Base-by-base conservation (phyloP, 2,329 filamentous ascomycete species). In the Xylaria hypoxylon region DNA sequence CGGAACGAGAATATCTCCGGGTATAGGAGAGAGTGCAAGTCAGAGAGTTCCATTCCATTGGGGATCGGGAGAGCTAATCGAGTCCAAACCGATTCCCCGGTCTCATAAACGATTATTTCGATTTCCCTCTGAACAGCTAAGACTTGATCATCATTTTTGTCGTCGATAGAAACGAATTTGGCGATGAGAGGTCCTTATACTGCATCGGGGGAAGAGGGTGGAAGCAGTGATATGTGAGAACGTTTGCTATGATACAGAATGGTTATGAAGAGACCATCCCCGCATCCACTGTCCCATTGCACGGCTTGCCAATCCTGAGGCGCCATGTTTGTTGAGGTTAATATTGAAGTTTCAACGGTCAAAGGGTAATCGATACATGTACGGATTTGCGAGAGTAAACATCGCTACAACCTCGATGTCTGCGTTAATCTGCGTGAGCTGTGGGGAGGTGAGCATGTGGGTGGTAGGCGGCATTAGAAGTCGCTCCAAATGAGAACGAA, bases 1-100 rank as follows among this genome's bases (percentile, higher is more conserved):
- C 52, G 60, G 42, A 63, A 63, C 17, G 40, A 10, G 38, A 63
- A 63, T 31, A 44, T 58, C 42, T 58, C 52, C 24, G 60, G 60
- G 53, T 58, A 63, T 17, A 63, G 33, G 35, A 17, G 52, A 50
- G 60, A 50, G 45, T 63, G 53, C 24, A 63, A 40, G 51, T 63
- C 60, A 24, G 31, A 45, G 33, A 22, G 52, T 19, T 58, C 52
- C 22, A 28, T n/a, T 28, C 33, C 52, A 15, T 63, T 33, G 24
- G 22, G 44, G 28, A 40, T 24, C 5, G 52, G 53, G 31, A 50
- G 59, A 45, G 60, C 60, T 58, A 63, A 52, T 19, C n/a, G 42
- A 63, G 17, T 33, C 52, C 52, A 63, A 22, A 63, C 17, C n/a
- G 53, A 58, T 45, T 52, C 50, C 38, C 59, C 59, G 40, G 59